Percentiles rank a stretch among this genome's conserved stretches.
Conservation (phyloP, 495 filamentous ascomycete genomes). For the Talaromyces liani region DNA sequence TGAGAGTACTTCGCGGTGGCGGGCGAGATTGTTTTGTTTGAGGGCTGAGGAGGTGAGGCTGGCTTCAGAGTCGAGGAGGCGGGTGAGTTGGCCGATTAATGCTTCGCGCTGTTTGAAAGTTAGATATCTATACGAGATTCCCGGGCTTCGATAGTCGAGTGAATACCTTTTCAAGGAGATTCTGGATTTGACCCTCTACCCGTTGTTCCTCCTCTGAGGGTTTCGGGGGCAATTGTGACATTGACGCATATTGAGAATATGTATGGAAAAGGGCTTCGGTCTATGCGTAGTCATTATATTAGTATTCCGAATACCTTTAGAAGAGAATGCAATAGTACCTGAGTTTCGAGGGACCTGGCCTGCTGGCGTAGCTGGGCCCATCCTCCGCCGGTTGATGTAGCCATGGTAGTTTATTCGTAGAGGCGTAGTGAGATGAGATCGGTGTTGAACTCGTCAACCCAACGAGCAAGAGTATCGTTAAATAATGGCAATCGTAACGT, state of each 20-base stretch:
- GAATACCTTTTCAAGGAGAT: constrained; percentile 67
- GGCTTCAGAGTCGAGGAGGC: constrained; percentile 92
- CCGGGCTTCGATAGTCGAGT: background rate
- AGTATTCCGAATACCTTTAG: background rate
- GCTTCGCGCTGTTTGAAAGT: constrained; percentile 58
- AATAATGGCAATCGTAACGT: background rate
- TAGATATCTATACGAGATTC: background rate
- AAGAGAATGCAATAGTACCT: constrained; percentile 47
- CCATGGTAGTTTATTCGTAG: constrained; percentile 41
- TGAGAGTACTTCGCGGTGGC: constrained; percentile 80
- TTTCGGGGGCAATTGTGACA: constrained; percentile 68
- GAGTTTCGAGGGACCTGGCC: constrained; percentile 80
- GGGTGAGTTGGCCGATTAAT: constrained; percentile 73
- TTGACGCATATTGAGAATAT: constrained; percentile 88
- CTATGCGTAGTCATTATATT: constrained; percentile 33
- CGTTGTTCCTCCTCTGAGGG: constrained; percentile 78
- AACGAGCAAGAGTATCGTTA: background rate
- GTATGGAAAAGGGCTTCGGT: constrained; percentile 91
- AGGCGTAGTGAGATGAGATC: background rate
- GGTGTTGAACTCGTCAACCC: constrained; percentile 4
- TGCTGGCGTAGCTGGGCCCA: constrained; percentile 97
- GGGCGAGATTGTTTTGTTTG: constrained; percentile 88
- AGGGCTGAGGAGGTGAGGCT: constrained; percentile 79
- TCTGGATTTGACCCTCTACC: constrained; percentile 74
- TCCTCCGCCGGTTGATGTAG: constrained; percentile 67